Conservation (phyloP, 2,329 filamentous ascomycete species). For the Furcasterigmium furcatum region DNA sequence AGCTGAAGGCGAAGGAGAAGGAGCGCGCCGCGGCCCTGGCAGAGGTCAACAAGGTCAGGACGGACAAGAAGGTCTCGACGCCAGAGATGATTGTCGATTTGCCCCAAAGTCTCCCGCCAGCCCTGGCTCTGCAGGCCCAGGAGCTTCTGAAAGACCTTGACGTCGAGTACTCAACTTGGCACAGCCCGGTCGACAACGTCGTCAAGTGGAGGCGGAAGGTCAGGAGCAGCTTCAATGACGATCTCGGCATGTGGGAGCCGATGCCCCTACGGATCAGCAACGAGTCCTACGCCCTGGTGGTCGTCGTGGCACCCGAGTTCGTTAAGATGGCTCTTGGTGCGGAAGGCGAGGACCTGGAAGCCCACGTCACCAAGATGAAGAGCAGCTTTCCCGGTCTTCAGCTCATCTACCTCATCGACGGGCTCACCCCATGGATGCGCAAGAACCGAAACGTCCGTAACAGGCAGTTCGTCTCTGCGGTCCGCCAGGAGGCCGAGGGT, state of each 20-base stretch:
- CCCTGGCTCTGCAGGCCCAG: constrained; percentile 41
- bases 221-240: constrained; percentile 57
- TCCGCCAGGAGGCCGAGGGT: constrained; percentile 38
- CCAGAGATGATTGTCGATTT: constrained; percentile 78
- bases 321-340: constrained; percentile 52
- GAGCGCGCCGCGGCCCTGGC: constrained; percentile 62
- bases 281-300: constrained; percentile 60
- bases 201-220: constrained; percentile 70
- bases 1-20: constrained; percentile 61
- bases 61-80: constrained; percentile 69
- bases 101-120: constrained; percentile 50
- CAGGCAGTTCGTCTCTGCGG: constrained; percentile 62
- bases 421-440: constrained; percentile 61
- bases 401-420: constrained; percentile 71
- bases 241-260: constrained; percentile 63
- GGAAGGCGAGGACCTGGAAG: constrained; percentile 48
- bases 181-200: constrained; percentile 45
- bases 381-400: constrained; percentile 47
- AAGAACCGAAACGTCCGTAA: constrained; percentile 68
- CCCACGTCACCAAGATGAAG: constrained; percentile 56
- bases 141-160: constrained; percentile 47
- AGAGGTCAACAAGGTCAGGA: constrained; percentile 70
- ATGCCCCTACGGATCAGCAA: constrained; percentile 44
- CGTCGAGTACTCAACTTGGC: constrained; percentile 41
- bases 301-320: constrained; percentile 63